phyloP scores from a whole-genome alignment of 805 yeast species.

The Kuraishia hungarica region DNA sequence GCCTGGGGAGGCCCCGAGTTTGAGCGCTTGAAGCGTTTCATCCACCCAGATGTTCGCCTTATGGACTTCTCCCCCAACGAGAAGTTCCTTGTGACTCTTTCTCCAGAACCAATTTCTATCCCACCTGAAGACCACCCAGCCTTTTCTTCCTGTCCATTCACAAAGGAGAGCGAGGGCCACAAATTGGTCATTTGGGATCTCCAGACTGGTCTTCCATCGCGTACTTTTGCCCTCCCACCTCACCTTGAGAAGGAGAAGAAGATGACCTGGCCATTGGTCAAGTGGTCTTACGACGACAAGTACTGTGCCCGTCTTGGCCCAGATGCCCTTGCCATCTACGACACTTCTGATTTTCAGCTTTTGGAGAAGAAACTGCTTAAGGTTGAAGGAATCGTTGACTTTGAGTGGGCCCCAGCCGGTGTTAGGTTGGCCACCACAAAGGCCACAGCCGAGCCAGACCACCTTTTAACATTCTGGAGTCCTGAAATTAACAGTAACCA shows the following conservation, averaged over 20 bases:
- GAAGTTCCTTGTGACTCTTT: constrained; percentile 80
- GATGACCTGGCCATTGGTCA: constrained; percentile 91
- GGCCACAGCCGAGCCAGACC: constrained; percentile 44
- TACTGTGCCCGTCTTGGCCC: constrained; percentile 95
- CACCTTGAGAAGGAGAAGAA: constrained; percentile 55
- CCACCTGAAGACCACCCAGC: constrained; percentile 62
- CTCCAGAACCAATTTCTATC: constrained; percentile 71
- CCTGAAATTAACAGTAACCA: constrained; percentile 82
- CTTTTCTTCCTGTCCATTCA: constrained; percentile 69
- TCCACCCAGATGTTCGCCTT: constrained; percentile 84
- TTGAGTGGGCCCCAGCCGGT: constrained; percentile 91
- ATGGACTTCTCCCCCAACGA: constrained; percentile 92
- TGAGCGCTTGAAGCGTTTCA: constrained; percentile 63
- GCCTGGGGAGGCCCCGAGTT: constrained; percentile 91
- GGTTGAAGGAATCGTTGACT: constrained; percentile 79
- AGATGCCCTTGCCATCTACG: constrained; percentile 86
- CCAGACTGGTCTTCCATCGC: constrained; percentile 68
- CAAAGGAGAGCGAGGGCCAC: constrained; percentile 85
- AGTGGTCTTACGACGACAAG: constrained; percentile 90
- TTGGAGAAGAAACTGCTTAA: constrained; percentile 81
- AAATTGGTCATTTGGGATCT: constrained; percentile 91
- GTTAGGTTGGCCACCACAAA: constrained; percentile 52
- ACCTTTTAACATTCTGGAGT: constrained; percentile 88
- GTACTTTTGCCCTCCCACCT: constrained; percentile 88
- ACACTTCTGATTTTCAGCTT: constrained; percentile 65